Conservation (phyloP, 192 early-diverging fungal genomes). For the Entomortierella beljakovae region DNA sequence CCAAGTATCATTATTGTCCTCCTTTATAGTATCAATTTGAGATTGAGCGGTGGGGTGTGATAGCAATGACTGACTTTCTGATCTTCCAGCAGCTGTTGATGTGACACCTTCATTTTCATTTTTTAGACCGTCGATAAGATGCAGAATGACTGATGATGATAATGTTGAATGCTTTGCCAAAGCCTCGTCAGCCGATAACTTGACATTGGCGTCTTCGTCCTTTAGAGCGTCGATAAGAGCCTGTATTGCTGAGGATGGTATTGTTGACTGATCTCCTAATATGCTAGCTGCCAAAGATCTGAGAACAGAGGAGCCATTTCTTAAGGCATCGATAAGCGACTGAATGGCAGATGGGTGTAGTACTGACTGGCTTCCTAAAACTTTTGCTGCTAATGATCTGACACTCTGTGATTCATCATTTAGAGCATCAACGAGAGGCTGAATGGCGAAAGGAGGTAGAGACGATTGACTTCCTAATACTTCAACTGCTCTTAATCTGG, state of each 20-base stretch:
- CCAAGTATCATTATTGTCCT: too few species aligned
- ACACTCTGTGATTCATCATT: not conserved
- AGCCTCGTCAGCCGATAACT: not conserved
- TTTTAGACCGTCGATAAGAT: not conserved
- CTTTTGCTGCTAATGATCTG: not conserved
- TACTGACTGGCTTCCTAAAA: conserved; percentile 10
- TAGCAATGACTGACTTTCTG: not conserved
- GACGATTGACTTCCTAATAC: too few species aligned
- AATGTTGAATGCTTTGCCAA: conserved; percentile 7
- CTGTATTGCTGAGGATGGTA: conserved; percentile 4
- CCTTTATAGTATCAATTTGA: too few species aligned
- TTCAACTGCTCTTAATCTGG: too few species aligned
- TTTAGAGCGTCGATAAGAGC: conserved; percentile 5
- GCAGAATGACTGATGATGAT: not conserved
- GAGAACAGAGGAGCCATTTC: not conserved
- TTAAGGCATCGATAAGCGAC: not conserved
- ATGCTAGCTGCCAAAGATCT: not conserved
- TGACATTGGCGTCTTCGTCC: not conserved
- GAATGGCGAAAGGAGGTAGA: too few species aligned
- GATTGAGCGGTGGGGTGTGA: not conserved
- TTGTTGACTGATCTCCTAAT: conserved; percentile 9
- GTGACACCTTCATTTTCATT: not conserved
- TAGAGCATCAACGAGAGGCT: not conserved
- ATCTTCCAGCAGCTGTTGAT: not conserved
- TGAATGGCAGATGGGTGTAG: conserved; percentile 8